A percentile compares a stretch with the other conserved stretches of the same genome.
phyloP scores from a whole-genome alignment of 2,329 filamentous ascomycete species.

The Colletotrichum zoysiae region DNA sequence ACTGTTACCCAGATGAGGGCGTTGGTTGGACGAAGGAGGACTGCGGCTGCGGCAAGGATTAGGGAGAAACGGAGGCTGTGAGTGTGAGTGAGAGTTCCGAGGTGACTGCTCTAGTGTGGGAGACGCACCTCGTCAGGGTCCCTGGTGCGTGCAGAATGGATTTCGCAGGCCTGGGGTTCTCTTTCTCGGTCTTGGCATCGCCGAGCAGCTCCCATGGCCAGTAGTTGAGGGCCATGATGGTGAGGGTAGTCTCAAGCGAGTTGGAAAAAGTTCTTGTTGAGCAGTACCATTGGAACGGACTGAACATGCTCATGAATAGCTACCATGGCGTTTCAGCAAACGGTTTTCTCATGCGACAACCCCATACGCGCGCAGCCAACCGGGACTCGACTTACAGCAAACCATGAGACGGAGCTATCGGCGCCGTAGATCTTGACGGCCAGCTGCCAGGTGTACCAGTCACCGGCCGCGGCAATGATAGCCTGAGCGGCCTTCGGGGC shows the following conservation, averaged over 20 bases:
- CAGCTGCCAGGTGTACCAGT: conserved; percentile 91
- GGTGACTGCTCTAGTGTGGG: too few relatives aligned
- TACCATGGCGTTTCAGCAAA: conserved; percentile 50
- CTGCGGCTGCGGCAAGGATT: conserved; percentile 82
- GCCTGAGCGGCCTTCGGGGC: conserved; percentile 84
- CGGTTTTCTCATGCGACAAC: neutral
- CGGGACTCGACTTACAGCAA: conserved; percentile 69
- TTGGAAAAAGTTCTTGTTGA: conserved; percentile 95
- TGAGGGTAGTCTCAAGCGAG: conserved; percentile 90
- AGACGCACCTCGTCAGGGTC: conserved; percentile 46
- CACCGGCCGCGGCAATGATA: conserved; percentile 79
- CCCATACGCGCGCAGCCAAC: neutral
- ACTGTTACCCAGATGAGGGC: conserved; percentile 84
- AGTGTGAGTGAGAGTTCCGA: conserved; percentile 28
- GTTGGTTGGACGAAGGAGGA: conserved; percentile 91
- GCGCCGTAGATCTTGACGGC: conserved; percentile 79
- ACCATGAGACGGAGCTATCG: conserved; percentile 72
- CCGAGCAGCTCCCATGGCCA: conserved; percentile 87
- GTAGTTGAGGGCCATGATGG: conserved; percentile 79
- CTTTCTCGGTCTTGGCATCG: conserved; percentile 54
- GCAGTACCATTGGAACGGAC: conserved; percentile 97
- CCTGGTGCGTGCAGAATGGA: conserved; percentile 45
- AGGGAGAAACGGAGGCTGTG: conserved; percentile 68
- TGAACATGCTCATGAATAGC: conserved; percentile 78
- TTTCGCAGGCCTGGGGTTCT: conserved; percentile 53